A percentile compares a stretch with the other conserved stretches of the same genome.
Evolutionary conservation across 148 eudicot genomes (phyloP).

Genomic region (Suaeda aralocaspica): DNA sequence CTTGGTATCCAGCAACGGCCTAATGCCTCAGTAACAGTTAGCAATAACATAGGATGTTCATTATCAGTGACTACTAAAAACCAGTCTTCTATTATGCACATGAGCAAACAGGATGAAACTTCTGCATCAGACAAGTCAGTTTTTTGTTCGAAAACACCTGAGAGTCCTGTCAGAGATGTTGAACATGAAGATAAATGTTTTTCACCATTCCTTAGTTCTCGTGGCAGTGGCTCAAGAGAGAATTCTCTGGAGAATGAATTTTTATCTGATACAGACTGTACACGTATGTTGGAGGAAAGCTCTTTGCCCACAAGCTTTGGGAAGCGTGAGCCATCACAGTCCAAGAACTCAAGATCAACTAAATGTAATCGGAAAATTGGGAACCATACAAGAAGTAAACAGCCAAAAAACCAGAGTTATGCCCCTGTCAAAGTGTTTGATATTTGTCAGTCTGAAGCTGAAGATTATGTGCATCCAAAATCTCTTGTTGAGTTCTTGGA

Average conservation of each 20-base stretch:
- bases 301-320: constrained; percentile 40
- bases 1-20: neutral
- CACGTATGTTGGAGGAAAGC: constrained; percentile 17
- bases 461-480: neutral
- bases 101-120: neutral
- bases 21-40: neutral
- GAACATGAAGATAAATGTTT: too few species aligned
- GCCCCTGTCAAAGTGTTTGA: constrained; percentile 36
- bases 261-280: neutral
- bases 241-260: neutral
- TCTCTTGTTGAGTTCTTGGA: constrained; percentile 1
- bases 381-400: neutral
- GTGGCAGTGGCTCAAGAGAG: constrained; percentile 1
- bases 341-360: neutral
- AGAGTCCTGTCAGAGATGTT: too few species aligned
- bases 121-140: neutral
- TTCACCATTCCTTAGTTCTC: constrained; percentile 1
- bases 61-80: neutral
- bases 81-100: neutral
- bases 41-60: neutral
- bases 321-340: constrained; percentile 18
- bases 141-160: constrained; percentile 4
- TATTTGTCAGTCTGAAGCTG: constrained; percentile 25
- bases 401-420: neutral
- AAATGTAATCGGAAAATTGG: neutral